Percentiles rank a stretch among this genome's conserved stretches.
Conservation (phyloP, 352 stramenopile genomes). For the Phytophthora aleatoria region DNA sequence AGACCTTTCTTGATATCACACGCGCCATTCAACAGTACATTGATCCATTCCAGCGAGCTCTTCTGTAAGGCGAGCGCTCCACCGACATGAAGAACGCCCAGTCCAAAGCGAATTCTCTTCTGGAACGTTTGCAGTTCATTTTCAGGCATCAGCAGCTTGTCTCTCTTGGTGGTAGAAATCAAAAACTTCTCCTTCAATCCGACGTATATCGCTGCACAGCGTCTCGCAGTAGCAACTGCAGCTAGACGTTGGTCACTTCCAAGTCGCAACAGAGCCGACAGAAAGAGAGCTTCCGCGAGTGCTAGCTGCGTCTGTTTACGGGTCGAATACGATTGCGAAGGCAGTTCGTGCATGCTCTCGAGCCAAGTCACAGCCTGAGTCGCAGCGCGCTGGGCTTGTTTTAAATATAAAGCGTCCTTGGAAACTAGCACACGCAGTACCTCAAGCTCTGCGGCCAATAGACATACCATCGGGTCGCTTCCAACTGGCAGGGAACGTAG, state of each 20-base stretch:
- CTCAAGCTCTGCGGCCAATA: conserved; percentile 40
- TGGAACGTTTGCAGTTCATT: conserved; percentile 12
- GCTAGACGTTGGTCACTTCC: conserved; percentile 34
- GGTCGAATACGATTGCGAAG: conserved; percentile 38
- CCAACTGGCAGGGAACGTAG: conserved; percentile 14
- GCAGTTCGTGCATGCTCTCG: conserved; percentile 32
- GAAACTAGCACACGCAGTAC: conserved; percentile 42
- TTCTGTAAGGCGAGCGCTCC: conserved; percentile 31
- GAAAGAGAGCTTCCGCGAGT: conserved; percentile 40
- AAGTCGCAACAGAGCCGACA: conserved; percentile 34
- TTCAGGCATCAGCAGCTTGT: conserved; percentile 21
- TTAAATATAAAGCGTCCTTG: conserved; percentile 36
- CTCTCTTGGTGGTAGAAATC: conserved; percentile 7
- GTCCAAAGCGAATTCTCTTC: conserved; percentile 36
- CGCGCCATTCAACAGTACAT: conserved; percentile 17
- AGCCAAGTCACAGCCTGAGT: conserved; percentile 37
- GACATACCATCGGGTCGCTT: conserved; percentile 31
- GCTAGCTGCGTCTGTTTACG: conserved; percentile 24
- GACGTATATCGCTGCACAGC: conserved; percentile 28
- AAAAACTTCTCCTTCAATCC: conserved; percentile 31
- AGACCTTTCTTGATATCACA: conserved; percentile 35
- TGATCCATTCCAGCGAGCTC: conserved; percentile 33
- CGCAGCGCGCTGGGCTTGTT: conserved; percentile 25
- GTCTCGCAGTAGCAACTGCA: conserved; percentile 34
- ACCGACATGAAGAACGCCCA: conserved; percentile 39